Evolutionary conservation across 768 basidiomycete species (phyloP).

Genomic region (Tylopilus sp.): DNA sequence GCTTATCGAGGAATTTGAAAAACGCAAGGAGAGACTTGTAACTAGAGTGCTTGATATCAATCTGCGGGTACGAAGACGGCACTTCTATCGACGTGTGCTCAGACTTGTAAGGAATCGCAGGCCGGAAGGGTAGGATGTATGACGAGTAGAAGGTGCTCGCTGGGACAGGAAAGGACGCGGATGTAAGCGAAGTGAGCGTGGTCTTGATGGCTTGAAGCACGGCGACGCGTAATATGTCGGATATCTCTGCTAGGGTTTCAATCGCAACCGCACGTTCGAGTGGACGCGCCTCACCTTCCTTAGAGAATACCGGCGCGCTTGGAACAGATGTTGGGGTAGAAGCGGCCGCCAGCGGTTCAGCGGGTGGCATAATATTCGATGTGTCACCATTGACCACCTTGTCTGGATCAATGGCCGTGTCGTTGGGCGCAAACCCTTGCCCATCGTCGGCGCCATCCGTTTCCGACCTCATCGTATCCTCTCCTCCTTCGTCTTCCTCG

Average conservation of each 20-base stretch:
- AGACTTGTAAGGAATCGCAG: slow-evolving; percentile 44
- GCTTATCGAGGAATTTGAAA: slow-evolving; percentile 75
- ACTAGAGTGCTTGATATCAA: slow-evolving; percentile 75
- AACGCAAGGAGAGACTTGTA: slow-evolving; percentile 82
- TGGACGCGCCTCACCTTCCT: slow-evolving; percentile 25
- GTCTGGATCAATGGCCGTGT: slow-evolving; percentile 5
- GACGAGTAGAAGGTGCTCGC: slow-evolving; percentile 74
- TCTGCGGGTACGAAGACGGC: slow-evolving; percentile 38
- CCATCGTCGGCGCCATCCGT: slow-evolving; percentile 1
- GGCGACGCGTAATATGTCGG: slow-evolving; percentile 50
- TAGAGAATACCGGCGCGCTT: slow-evolving; percentile 16
- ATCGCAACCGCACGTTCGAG: not conserved
- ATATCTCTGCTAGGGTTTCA: slow-evolving; percentile 21
- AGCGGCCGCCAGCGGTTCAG: slow-evolving; percentile 4
- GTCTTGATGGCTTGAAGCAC: slow-evolving; percentile 65
- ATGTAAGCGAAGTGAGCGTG: slow-evolving; percentile 42
- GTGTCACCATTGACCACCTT: slow-evolving; percentile 25
- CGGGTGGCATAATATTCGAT: slow-evolving; percentile 5
- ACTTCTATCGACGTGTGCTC: slow-evolving; percentile 10
- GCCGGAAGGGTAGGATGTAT: slow-evolving; percentile 77
- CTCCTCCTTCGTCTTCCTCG: slow-evolving; percentile 6
- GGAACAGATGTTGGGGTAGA: slow-evolving; percentile 8
- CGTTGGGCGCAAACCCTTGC: slow-evolving; percentile 10
- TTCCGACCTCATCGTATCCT: slow-evolving; percentile 12
- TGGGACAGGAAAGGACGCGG: slow-evolving; percentile 67